Evolutionary conservation across 2,329 filamentous ascomycete genomes (phyloP).

Genomic region (Ascochyta pisi): DNA sequence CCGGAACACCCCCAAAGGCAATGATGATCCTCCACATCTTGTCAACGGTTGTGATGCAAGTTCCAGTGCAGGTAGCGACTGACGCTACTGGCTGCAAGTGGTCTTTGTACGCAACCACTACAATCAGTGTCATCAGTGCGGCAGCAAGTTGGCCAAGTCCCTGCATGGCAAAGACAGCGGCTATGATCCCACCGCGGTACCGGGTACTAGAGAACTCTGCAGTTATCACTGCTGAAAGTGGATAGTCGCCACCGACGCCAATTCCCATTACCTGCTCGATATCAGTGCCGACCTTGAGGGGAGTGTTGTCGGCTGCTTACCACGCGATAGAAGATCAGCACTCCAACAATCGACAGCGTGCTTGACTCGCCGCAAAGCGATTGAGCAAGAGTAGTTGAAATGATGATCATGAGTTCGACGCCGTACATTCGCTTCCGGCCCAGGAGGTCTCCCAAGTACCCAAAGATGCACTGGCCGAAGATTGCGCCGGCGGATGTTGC

Average conservation of each 20-base stretch:
- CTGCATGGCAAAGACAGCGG: conserved; percentile 85
- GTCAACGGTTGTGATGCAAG: conserved; percentile 75
- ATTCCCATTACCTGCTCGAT: conserved; percentile 44
- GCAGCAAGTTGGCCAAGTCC: conserved; percentile 80
- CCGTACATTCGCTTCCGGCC: conserved; percentile 88
- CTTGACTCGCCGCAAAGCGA: conserved; percentile 46
- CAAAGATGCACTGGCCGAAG: conserved; percentile 79
- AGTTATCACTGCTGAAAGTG: conserved; percentile 81
- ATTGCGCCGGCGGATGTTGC: conserved; percentile 84
- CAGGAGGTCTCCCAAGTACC: conserved; percentile 72
- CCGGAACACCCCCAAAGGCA: conserved; percentile 81
- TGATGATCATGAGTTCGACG: conserved; percentile 50
- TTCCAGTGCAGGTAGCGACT: conserved; percentile 64
- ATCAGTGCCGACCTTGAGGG: background rate
- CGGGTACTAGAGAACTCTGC: conserved; percentile 87
- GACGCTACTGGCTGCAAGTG: conserved; percentile 62
- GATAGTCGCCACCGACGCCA: conserved; percentile 57
- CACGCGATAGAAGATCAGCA: conserved; percentile 51
- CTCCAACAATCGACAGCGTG: conserved; percentile 47
- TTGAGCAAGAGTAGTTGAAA: conserved; percentile 49
- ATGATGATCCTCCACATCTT: conserved; percentile 88
- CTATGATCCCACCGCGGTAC: conserved; percentile 89
- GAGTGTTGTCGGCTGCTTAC: background rate
- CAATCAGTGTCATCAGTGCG: conserved; percentile 76
- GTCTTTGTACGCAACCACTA: conserved; percentile 73